These are phyloP conservation scores for Russula lepida DNA, from an alignment of 768 basidiomycete species.

Conservation along the genomic window DNA sequence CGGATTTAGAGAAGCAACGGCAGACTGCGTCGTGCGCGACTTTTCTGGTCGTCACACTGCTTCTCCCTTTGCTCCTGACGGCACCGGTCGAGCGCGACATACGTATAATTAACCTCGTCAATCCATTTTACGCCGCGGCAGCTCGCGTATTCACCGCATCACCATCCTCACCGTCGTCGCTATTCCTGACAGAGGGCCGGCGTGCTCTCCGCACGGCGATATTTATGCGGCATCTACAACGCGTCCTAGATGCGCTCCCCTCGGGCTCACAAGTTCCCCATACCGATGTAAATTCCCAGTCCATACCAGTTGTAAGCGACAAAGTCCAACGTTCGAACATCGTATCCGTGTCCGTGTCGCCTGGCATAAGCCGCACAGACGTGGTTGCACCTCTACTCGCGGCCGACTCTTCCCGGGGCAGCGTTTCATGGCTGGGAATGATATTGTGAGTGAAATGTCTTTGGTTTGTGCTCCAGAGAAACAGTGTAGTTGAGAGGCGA, in stretches of 20 bases:
- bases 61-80: conserved; percentile 72
- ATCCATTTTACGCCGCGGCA: conserved; percentile 85
- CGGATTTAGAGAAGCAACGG: conserved; percentile 33
- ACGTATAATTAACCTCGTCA: conserved; percentile 78
- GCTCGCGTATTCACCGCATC: conserved; percentile 35
- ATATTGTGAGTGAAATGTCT: conserved; percentile 38
- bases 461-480: not conserved
- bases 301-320: conserved; percentile 33
- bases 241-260: conserved; percentile 75
- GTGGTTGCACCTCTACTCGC: conserved; percentile 51
- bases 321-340: conserved; percentile 61
- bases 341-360: conserved; percentile 62
- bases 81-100: conserved; percentile 86
- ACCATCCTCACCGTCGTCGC: conserved; percentile 23
- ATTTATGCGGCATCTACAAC: conserved; percentile 72
- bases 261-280: conserved; percentile 45
- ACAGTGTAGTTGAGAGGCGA: not conserved
- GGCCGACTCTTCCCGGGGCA: conserved; percentile 33
- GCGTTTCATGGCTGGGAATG: conserved; percentile 37
- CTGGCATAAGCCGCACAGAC: conserved; percentile 66
- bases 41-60: conserved; percentile 69
- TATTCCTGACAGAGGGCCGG: conserved; percentile 53
- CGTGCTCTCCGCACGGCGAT: conserved; percentile 55
- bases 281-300: conserved; percentile 26
- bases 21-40: conserved; percentile 53